Percentiles rank a stretch among this genome's conserved stretches.
These are phyloP conservation scores for Kuraishia floccosa DNA, from an alignment of 805 yeast genomes.

Conservation along the genomic window DNA sequence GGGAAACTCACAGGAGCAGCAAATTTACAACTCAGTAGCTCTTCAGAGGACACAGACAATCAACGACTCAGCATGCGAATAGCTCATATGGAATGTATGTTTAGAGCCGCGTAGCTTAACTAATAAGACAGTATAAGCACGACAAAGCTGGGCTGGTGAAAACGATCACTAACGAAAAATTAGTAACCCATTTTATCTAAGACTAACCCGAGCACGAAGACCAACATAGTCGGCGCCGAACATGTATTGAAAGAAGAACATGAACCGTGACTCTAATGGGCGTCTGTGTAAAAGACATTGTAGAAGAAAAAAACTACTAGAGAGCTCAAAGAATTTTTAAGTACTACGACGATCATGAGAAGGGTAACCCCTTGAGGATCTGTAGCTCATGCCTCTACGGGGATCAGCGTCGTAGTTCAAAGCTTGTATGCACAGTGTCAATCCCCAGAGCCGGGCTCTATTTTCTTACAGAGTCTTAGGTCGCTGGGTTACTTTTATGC, in stretches of 20 bases:
- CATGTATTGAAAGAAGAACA: conserved; percentile 33
- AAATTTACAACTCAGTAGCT: too few species aligned
- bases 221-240: conserved; percentile 26
- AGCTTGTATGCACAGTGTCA: too few species aligned
- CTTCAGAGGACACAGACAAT: too few species aligned
- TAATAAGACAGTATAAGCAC: conserved; percentile 30
- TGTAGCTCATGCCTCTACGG: too few species aligned
- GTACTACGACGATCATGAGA: too few species aligned
- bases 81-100: conserved; percentile 53
- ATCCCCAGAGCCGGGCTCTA: too few species aligned
- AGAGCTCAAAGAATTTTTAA: conserved; percentile 17
- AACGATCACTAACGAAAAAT: conserved; percentile 16
- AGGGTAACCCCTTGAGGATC: too few species aligned
- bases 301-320: conserved; percentile 9
- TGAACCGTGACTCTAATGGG: conserved; percentile 73
- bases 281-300: conserved; percentile 47
- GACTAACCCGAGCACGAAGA: conserved; percentile 93
- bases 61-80: too few species aligned
- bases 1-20: too few species aligned
- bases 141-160: conserved; percentile 45
- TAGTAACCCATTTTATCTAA: conserved; percentile 39
- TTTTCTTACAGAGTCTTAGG: too few species aligned
- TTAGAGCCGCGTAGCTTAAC: conserved; percentile 64
- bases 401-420: too few species aligned
- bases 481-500: too few species aligned